Evolutionary conservation across 768 basidiomycete species (phyloP).

Genomic region (Mycena rosella): DNA sequence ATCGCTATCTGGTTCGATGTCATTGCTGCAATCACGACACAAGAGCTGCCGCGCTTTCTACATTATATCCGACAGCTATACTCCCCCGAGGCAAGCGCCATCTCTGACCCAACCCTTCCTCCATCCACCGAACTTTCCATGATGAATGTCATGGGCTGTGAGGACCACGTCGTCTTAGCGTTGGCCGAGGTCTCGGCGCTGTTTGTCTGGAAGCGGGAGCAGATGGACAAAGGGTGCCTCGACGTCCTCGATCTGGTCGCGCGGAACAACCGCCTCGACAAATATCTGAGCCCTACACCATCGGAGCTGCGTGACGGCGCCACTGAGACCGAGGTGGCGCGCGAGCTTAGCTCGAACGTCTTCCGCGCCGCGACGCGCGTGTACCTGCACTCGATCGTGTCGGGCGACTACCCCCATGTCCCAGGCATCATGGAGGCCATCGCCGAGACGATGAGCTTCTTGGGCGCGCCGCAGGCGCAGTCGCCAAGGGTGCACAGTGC

Average conservation of each 20-base stretch:
- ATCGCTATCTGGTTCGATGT: constrained; percentile 92
- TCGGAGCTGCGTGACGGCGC: constrained; percentile 4
- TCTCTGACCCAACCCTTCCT: constrained; percentile 48
- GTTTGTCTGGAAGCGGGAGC: constrained; percentile 71
- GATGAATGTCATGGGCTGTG: constrained; percentile 89
- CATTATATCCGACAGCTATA: constrained; percentile 69
- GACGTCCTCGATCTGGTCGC: constrained; percentile 71
- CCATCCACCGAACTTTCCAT: constrained; percentile 79
- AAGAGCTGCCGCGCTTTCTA: constrained; percentile 68
- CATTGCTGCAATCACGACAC: constrained; percentile 80
- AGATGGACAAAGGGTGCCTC: constrained; percentile 57
- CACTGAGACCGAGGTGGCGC: constrained; percentile 47
- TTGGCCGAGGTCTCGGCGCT: constrained; percentile 80
- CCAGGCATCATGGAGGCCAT: constrained; percentile 72
- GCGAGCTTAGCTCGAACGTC: constrained; percentile 64
- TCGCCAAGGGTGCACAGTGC: constrained; percentile 50
- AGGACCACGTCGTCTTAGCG: constrained; percentile 82
- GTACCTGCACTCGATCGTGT: constrained; percentile 83
- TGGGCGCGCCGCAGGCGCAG: constrained; percentile 54
- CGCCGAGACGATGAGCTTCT: constrained; percentile 62
- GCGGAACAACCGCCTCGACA: constrained; percentile 39
- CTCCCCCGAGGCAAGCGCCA: constrained; percentile 57
- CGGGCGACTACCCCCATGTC: constrained; percentile 78
- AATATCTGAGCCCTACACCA: constrained; percentile 4
- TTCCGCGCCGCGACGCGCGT: constrained; percentile 83